Base-by-base conservation (phyloP, 345 rosid species). In the Raphanus raphanistrum region DNA sequence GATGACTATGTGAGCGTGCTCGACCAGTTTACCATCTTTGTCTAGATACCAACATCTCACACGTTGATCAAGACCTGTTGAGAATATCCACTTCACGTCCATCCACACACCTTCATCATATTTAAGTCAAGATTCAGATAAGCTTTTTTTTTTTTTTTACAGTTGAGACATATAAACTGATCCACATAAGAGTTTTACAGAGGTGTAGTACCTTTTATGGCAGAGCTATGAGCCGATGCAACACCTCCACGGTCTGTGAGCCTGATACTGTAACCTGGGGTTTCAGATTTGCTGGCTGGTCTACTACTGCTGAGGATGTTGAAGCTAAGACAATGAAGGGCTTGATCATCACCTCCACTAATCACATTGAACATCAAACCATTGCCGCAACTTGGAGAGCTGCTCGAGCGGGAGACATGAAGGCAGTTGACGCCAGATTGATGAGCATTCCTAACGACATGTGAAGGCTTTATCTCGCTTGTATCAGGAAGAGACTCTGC, bases 321-420 rank as follows among this genome's bases (percentile, higher is more conserved):
- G 38, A 91, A 86, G 77, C 68, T 80, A 71, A 90, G 85, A 84
- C 83, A 86, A 76, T 81, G 79, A 84, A 95, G 88, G 75, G 94
- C 92, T 84, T 95, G 99, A 80, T 95, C 99, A 85, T 95, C 99
- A 35, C 98, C 99, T 16, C 99, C 99, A 3, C 97, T 95, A 58
- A 89, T 78, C 43, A 91, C 73, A 82, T 70, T 76, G 67, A 84
- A 90, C 62, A 72, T 63, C 75, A 85, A 81, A 82, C 73, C 74
- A 73, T 36, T 68, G 10, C 72, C 71, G 45, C 85, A 31, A 76
- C 68, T 83, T 69, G 50, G 79, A 71, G 73, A 55, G 25, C 81
- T 80, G 67, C 73, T 76, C 4, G 81, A 66, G 63, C 73, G 83
- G 54, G 97, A 86, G 75, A 92, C 84, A 76, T 91, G 87, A 2